Conservation (phyloP, 2,329 filamentous ascomycete genomes). For the Coniochaeta hoffmannii region DNA sequence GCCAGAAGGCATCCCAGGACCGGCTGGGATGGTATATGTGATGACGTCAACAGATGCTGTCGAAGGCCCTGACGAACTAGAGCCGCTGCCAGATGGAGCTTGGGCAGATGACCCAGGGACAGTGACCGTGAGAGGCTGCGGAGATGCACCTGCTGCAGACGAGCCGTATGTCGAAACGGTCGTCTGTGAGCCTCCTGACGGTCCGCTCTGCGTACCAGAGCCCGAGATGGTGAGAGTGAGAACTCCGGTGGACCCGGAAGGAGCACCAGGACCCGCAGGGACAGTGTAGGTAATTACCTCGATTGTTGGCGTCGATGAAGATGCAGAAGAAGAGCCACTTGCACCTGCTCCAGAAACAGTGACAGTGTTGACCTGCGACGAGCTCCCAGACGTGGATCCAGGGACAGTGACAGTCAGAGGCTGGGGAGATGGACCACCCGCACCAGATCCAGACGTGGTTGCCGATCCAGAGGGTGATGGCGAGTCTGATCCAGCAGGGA, state of each 20-base stretch:
- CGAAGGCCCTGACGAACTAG: not conserved
- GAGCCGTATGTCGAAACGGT: not conserved
- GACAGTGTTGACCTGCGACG: not conserved
- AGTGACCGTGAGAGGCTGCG: conserved; percentile 1
- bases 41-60: conserved; percentile 4
- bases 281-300: conserved; percentile 2
- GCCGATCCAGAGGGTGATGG: not conserved
- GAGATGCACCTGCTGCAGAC: not conserved
- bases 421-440: not conserved
- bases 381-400: not conserved
- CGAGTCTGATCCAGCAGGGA: not conserved
- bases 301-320: not conserved
- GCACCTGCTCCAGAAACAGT: not conserved
- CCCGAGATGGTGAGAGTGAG: conserved; percentile 7
- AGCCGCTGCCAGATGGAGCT: not conserved
- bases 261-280: not conserved
- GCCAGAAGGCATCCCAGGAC: conserved; percentile 7
- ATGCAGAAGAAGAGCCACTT: not conserved
- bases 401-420: conserved; percentile 5
- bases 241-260: conserved; percentile 1
- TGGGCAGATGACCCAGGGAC: not conserved
- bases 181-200: not conserved
- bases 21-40: conserved; percentile 11
- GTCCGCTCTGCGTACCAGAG: not conserved
- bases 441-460: not conserved